These are phyloP conservation scores for Gaultheria prostrata DNA, from an alignment of 148 eudicot species.

Conservation along the genomic window DNA sequence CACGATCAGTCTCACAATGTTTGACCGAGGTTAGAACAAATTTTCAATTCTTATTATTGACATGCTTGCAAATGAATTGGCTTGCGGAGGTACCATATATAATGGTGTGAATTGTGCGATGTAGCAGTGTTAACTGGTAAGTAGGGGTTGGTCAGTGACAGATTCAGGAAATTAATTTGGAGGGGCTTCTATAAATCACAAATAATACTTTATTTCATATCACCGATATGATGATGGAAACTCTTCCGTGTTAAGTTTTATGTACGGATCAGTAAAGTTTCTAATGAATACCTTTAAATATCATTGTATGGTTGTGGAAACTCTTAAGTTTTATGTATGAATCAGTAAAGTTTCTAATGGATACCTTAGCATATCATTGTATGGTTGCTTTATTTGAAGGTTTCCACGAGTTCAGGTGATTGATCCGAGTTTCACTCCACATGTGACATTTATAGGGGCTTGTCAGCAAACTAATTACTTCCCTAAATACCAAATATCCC, in stretches of 20 bases:
- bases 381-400: not conserved
- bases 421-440: not conserved
- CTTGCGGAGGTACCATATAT: constrained; percentile 15
- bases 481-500: not conserved
- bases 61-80: not conserved
- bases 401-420: not conserved
- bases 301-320: not conserved
- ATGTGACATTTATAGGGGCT: not conserved
- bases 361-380: no score
- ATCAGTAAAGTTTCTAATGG: no score
- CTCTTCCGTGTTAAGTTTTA: not conserved
- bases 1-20: constrained; percentile 79
- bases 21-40: constrained; percentile 25
- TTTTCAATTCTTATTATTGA: not conserved
- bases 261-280: not conserved
- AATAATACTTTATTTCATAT: not conserved
- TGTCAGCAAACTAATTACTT: not conserved
- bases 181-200: not conserved
- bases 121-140: not conserved
- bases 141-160: not conserved
- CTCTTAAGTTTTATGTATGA: no score
- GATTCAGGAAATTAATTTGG: not conserved
- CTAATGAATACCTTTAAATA: not conserved
- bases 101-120: not conserved
- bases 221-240: not conserved